phyloP scores from a whole-genome alignment of 2,329 filamentous ascomycete genomes.

The Byssothecium circinans region DNA sequence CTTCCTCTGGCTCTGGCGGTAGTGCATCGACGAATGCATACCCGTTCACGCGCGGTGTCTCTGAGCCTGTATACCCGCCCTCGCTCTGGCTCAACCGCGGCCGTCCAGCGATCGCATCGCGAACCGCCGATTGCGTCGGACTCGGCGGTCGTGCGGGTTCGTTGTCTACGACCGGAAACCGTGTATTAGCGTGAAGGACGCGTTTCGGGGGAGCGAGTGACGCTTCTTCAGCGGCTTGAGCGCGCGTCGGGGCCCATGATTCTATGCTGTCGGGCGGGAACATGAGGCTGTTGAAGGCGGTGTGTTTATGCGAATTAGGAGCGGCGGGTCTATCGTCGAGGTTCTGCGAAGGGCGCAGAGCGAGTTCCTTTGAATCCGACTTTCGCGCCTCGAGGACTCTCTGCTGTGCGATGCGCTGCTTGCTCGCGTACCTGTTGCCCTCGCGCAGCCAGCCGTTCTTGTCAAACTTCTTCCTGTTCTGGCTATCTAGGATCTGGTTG shows the following conservation, averaged over 20 bases:
- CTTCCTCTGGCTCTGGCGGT: conserved; percentile 67
- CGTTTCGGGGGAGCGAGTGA: conserved; percentile 76
- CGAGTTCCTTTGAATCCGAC: conserved; percentile 21
- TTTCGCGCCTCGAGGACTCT: conserved; percentile 70
- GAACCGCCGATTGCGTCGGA: conserved; percentile 79
- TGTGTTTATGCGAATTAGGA: conserved; percentile 71
- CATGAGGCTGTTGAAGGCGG: conserved; percentile 83
- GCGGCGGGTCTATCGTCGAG: conserved; percentile 72
- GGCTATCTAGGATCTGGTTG: conserved; percentile 85
- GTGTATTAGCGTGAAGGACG: conserved; percentile 80
- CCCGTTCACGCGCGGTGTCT: conserved; percentile 89
- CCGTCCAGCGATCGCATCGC: conserved; percentile 78
- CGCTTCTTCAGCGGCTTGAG: conserved; percentile 67
- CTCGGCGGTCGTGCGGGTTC: conserved; percentile 64
- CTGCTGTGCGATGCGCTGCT: conserved; percentile 66
- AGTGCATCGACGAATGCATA: conserved; percentile 95
- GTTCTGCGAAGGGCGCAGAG: conserved; percentile 58
- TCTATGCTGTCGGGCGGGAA: conserved; percentile 71
- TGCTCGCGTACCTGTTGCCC: conserved; percentile 75
- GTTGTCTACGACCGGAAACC: conserved; percentile 61
- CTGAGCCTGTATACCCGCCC: conserved; percentile 63
- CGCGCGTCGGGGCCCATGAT: conserved; percentile 59
- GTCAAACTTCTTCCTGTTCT: conserved; percentile 80
- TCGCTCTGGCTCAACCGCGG: conserved; percentile 66
- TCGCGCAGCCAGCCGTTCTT: conserved; percentile 89